Evolutionary conservation across 140 eudicot genomes (phyloP).

Genomic region (Erigeron philadelphicus): DNA sequence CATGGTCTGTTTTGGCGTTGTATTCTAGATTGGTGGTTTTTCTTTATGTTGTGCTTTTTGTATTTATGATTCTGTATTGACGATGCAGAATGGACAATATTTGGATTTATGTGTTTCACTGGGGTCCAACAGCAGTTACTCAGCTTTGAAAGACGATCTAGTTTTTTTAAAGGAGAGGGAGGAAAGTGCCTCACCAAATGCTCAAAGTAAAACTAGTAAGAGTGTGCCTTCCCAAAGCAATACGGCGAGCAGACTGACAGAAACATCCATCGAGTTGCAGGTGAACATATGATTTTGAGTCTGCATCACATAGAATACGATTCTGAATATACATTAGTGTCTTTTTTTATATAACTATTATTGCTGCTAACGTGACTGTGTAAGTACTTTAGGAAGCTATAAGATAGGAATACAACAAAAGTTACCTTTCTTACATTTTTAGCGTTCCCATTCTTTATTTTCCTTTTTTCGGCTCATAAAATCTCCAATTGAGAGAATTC

Average conservation of each 20-base stretch:
- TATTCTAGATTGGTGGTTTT: slow-evolving; percentile 18
- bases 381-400: slow-evolving; percentile 10
- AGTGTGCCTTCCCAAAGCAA: slow-evolving; percentile 37
- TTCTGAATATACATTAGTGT: neutral
- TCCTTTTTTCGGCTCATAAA: slow-evolving; percentile 8
- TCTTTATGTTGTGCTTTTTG: slow-evolving; percentile 5
- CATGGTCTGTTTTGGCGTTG: slow-evolving; percentile 43
- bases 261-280: slow-evolving; percentile 79
- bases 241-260: slow-evolving; percentile 48
- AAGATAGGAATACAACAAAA: neutral
- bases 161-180: slow-evolving; percentile 54
- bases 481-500: neutral
- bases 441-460: neutral
- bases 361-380: slow-evolving; percentile 11
- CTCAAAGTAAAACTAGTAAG: slow-evolving; percentile 32
- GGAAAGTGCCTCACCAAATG: slow-evolving; percentile 34
- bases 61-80: slow-evolving; percentile 8
- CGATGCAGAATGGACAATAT: slow-evolving; percentile 71
- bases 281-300: slow-evolving; percentile 30
- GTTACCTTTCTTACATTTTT: slow-evolving; percentile 6
- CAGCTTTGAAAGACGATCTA: slow-evolving; percentile 55
- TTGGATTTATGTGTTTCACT: slow-evolving; percentile 72
- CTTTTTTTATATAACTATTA: neutral
- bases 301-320: slow-evolving; percentile 11
- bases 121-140: slow-evolving; percentile 81